Conservation (phyloP, 129 eudicot genomes). For the Tagetes patula region DNA sequence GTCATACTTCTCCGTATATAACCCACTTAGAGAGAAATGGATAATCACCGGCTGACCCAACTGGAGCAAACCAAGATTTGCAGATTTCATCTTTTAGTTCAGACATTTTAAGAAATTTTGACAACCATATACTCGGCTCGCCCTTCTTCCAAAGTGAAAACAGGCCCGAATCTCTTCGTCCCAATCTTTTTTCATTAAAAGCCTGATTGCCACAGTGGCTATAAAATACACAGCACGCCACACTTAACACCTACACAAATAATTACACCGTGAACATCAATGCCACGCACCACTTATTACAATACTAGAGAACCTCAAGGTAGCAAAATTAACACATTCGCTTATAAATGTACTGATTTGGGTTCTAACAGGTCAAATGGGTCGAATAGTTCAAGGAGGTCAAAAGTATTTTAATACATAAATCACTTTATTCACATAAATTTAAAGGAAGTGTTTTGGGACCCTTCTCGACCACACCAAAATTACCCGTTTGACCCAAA, state of each 20-base stretch:
- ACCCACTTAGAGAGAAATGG: slow-evolving; percentile 98
- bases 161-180: slow-evolving; percentile 63
- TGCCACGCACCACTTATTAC: background rate
- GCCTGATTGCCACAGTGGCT: slow-evolving; percentile 99
- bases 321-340: background rate
- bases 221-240: slow-evolving; percentile 97
- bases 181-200: slow-evolving; percentile 65
- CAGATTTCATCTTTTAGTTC: slow-evolving; percentile 87
- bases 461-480: background rate
- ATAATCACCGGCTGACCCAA: slow-evolving; percentile 93
- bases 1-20: slow-evolving; percentile 89
- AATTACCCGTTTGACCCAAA: background rate
- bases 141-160: slow-evolving; percentile 81
- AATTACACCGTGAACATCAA: slow-evolving; percentile 19
- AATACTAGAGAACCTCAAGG: background rate
- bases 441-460: background rate
- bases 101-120: slow-evolving; percentile 70
- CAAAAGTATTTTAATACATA: background rate
- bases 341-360: background rate
- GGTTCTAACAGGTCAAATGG: background rate
- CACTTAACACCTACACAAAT: slow-evolving; percentile 81
- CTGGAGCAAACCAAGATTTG: slow-evolving; percentile 99
- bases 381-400: background rate
- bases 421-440: background rate
- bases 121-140: slow-evolving; percentile 73